Evolutionary conservation across 768 basidiomycete species (phyloP).

Genomic region (Postia placenta): DNA sequence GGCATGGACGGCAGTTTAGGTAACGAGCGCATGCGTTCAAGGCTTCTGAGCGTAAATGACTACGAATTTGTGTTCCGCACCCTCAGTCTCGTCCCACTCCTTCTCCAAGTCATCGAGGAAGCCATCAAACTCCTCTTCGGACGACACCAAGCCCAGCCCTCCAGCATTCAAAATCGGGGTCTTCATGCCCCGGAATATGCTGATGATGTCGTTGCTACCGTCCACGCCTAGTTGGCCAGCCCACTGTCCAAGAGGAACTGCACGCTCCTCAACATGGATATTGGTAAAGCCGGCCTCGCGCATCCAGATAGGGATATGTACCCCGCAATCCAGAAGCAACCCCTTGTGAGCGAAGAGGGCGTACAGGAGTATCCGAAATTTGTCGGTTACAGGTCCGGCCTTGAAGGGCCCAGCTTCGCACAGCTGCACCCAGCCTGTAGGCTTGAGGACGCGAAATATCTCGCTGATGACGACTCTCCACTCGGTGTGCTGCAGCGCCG

Average conservation of each 20-base stretch:
- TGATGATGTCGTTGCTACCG: slow-evolving; percentile 12
- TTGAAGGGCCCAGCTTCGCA: slow-evolving; percentile 15
- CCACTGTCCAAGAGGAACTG: slow-evolving; percentile 20
- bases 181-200: slow-evolving; percentile 21
- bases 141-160: slow-evolving; percentile 10
- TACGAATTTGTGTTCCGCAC: slow-evolving; percentile 5
- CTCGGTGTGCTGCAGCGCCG: slow-evolving; percentile 22
- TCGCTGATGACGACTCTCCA: slow-evolving; percentile 23
- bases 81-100: slow-evolving; percentile 21
- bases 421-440: slow-evolving; percentile 29
- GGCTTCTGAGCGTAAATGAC: slow-evolving; percentile 8
- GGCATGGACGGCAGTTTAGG: too few species aligned
- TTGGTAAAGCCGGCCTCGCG: slow-evolving; percentile 25
- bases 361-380: not conserved
- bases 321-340: slow-evolving; percentile 6
- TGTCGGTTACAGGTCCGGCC: slow-evolving; percentile 12
- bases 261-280: slow-evolving; percentile 15
- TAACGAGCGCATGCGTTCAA: too few species aligned
- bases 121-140: slow-evolving; percentile 17
- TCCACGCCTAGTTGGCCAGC: slow-evolving; percentile 19
- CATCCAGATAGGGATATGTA: slow-evolving; percentile 10
- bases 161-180: slow-evolving; percentile 17
- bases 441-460: slow-evolving; percentile 25
- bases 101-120: slow-evolving; percentile 13
- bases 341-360: slow-evolving; percentile 2